phyloP scores from a whole-genome alignment of 805 yeast species.

The Yarrowia porcina region DNA sequence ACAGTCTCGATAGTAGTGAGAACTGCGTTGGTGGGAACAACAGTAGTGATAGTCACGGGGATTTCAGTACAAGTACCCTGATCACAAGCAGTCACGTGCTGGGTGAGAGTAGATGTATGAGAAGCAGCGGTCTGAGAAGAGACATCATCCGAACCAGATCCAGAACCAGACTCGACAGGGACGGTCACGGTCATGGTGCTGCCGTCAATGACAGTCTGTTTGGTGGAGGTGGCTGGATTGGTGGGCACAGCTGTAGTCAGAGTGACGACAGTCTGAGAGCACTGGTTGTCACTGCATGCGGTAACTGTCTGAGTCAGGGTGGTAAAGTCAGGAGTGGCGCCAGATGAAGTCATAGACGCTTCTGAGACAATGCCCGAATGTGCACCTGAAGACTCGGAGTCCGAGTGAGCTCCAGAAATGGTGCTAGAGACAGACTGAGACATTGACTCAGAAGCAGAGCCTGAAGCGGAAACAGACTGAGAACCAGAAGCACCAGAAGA shows the following conservation, averaged over 20 bases:
- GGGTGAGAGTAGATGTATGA: conserved; percentile 4
- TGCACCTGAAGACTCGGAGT: too few relatives aligned
- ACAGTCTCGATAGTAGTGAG: not conserved
- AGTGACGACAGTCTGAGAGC: not conserved
- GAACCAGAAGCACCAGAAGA: not conserved
- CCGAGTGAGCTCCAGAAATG: too few relatives aligned
- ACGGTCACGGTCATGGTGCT: not conserved
- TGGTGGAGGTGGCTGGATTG: not conserved
- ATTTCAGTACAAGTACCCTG: not conserved
- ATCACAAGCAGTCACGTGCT: not conserved
- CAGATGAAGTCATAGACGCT: too few relatives aligned
- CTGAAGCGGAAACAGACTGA: not conserved
- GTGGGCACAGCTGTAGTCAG: not conserved
- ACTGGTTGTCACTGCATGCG: not conserved
- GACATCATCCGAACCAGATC: not conserved
- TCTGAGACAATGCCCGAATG: too few relatives aligned
- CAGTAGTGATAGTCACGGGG: not conserved
- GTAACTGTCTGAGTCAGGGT: not conserved
- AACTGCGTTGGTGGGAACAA: not conserved
- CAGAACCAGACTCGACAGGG: not conserved
- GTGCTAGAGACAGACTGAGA: not conserved
- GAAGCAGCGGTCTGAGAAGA: not conserved
- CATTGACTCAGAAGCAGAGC: too few relatives aligned
- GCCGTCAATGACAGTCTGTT: not conserved
- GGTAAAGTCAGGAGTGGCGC: too few relatives aligned